phyloP scores from a whole-genome alignment of 495 filamentous ascomycete genomes.

The Rhizodiscina lignyota region DNA sequence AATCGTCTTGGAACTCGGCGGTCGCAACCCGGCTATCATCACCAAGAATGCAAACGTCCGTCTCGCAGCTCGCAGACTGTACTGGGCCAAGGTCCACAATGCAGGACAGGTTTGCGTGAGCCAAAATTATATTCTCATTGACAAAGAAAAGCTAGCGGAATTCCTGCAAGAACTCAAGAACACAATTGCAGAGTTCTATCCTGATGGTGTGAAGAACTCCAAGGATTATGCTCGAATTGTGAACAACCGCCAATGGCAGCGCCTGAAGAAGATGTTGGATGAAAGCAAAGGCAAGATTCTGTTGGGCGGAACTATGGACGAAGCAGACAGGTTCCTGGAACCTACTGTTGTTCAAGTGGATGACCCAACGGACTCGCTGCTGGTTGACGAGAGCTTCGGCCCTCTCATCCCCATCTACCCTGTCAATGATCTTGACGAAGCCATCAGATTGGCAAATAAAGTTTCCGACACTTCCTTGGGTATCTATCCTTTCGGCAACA shows the following conservation, averaged over 20 bases:
- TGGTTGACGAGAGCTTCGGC: conserved; percentile 74
- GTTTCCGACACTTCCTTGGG: conserved; percentile 68
- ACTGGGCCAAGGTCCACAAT: conserved; percentile 78
- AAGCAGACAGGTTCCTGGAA: conserved; percentile 63
- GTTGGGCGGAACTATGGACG: conserved; percentile 68
- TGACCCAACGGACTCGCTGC: conserved; percentile 56
- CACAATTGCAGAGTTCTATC: conserved; percentile 64
- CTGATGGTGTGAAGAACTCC: conserved; percentile 58
- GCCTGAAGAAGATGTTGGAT: conserved; percentile 82
- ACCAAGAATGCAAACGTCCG: conserved; percentile 63
- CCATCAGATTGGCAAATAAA: conserved; percentile 56
- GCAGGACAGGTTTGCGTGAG: conserved; percentile 78
- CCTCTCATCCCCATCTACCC: conserved; percentile 70
- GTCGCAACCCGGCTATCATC: conserved; percentile 78
- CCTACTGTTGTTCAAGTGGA: conserved; percentile 70
- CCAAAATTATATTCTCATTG: conserved; percentile 78
- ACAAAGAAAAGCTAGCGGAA: conserved; percentile 48
- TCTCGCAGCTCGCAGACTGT: conserved; percentile 65
- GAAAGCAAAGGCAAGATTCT: conserved; percentile 67
- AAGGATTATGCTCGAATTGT: conserved; percentile 65
- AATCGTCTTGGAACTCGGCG: conserved; percentile 76
- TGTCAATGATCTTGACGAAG: conserved; percentile 60
- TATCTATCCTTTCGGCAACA: conserved; percentile 70
- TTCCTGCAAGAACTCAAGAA: conserved; percentile 63
- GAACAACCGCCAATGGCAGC: conserved; percentile 57